These are phyloP conservation scores for Suhomyces yuchorum DNA, from an alignment of 1,139 yeast species.

Conservation along the genomic window DNA sequence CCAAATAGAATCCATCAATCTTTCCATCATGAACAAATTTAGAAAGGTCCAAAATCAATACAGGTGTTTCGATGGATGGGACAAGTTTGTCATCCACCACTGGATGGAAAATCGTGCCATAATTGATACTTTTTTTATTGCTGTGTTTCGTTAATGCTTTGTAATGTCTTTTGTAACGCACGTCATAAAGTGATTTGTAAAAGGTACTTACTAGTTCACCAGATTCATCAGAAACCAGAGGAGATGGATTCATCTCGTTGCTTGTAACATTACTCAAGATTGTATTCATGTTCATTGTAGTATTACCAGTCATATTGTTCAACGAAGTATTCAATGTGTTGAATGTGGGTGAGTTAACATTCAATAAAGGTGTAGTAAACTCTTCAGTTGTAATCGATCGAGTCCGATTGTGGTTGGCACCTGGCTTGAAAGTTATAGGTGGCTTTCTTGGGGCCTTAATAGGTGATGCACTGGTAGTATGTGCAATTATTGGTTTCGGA, in stretches of 20 bases:
- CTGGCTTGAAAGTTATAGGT: slow-evolving; percentile 9
- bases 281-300: slow-evolving; percentile 18
- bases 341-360: slow-evolving; percentile 14
- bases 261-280: slow-evolving; percentile 9
- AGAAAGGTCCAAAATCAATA: slow-evolving; percentile 38
- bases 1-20: slow-evolving; percentile 45
- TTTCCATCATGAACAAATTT: slow-evolving; percentile 36
- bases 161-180: slow-evolving; percentile 37
- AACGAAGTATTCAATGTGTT: slow-evolving; percentile 13
- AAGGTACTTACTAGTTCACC: slow-evolving; percentile 32
- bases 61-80: slow-evolving; percentile 45
- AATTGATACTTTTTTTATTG: slow-evolving; percentile 12
- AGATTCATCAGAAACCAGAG: slow-evolving; percentile 8
- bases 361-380: slow-evolving; percentile 12
- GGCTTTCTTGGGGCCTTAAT: slow-evolving; percentile 11
- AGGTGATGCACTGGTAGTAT: slow-evolving; percentile 14
- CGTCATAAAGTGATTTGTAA: slow-evolving; percentile 39
- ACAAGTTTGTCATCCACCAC: slow-evolving; percentile 42
- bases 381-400: slow-evolving; percentile 19
- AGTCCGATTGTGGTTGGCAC: slow-evolving; percentile 15
- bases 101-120: slow-evolving; percentile 37
- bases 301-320: slow-evolving; percentile 14
- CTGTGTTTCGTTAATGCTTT: slow-evolving; percentile 14
- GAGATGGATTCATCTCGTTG: slow-evolving; percentile 1
- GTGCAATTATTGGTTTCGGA: slow-evolving; percentile 8